Evolutionary conservation across 768 basidiomycete species (phyloP).

Genomic region (Tulasnella sp.): DNA sequence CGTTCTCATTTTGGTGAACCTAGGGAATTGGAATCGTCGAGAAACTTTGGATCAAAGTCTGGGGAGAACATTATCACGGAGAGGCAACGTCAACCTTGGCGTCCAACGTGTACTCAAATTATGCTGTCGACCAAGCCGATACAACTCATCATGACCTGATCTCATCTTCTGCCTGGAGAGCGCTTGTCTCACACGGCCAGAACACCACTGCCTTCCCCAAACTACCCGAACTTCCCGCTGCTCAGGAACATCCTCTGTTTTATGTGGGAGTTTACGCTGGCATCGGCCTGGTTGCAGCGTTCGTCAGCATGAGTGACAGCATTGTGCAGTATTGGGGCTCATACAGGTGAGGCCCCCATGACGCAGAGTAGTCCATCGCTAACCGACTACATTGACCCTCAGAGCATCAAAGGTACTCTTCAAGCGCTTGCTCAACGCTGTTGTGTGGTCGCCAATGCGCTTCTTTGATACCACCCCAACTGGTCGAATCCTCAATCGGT

Average conservation of each 20-base stretch:
- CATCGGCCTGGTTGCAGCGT: slow-evolving; percentile 41
- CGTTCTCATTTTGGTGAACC: no score
- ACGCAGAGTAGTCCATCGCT: neutral
- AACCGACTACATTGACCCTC: neutral
- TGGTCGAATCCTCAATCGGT: slow-evolving; percentile 39
- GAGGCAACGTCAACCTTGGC: neutral
- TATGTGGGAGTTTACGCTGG: slow-evolving; percentile 57
- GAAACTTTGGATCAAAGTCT: slow-evolving; percentile 36
- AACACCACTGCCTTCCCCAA: neutral
- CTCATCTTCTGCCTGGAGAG: neutral
- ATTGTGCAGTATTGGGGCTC: slow-evolving; percentile 39
- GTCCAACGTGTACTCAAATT: neutral
- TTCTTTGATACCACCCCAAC: slow-evolving; percentile 61
- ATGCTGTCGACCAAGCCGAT: neutral
- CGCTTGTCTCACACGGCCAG: neutral
- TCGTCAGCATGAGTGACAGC: slow-evolving; percentile 36
- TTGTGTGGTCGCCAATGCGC: slow-evolving; percentile 73
- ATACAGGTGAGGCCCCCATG: slow-evolving; percentile 9
- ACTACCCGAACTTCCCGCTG: slow-evolving; percentile 22
- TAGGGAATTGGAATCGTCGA: slow-evolving; percentile 16
- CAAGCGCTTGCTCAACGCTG: slow-evolving; percentile 48
- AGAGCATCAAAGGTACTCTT: slow-evolving; percentile 22
- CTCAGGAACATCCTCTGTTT: slow-evolving; percentile 52
- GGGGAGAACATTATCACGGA: slow-evolving; percentile 50
- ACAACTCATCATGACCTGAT: neutral